Evolutionary conservation across 2,329 filamentous ascomycete species (phyloP).

Genomic region (Chalaropsis ovoidea): DNA sequence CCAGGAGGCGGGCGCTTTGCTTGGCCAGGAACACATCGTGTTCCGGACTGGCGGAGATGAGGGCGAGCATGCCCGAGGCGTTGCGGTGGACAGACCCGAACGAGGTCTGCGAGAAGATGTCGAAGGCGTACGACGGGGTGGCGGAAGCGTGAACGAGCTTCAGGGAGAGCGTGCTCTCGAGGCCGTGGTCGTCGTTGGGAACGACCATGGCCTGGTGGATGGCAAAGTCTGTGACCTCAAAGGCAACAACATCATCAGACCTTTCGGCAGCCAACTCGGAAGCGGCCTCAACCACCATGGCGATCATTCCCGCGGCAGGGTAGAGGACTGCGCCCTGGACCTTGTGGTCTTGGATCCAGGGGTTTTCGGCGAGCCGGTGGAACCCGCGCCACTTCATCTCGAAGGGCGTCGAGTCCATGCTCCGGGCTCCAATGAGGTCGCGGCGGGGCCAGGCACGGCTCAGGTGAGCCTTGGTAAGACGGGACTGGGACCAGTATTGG

Average conservation of each 20-base stretch:
- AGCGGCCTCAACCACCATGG: conserved; percentile 42
- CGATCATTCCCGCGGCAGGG: conserved; percentile 42
- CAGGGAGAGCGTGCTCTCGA: conserved; percentile 42
- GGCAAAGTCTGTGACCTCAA: conserved; percentile 38
- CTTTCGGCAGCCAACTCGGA: conserved; percentile 33
- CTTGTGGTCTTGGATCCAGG: conserved; percentile 45
- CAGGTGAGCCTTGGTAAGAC: conserved; percentile 37
- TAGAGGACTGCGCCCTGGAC: conserved; percentile 43
- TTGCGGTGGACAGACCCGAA: conserved; percentile 32
- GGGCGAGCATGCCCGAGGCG: conserved; percentile 31
- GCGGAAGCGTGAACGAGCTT: conserved; percentile 29
- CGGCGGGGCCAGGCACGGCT: conserved; percentile 39
- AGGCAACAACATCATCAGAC: conserved; percentile 26
- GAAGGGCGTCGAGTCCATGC: conserved; percentile 37
- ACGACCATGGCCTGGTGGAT: conserved; percentile 45
- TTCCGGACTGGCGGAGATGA: conserved; percentile 18
- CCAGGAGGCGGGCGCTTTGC: conserved; percentile 8
- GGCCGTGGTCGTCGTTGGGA: conserved; percentile 37
- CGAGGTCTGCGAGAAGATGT: conserved; percentile 40
- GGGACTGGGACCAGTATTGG: conserved; percentile 45
- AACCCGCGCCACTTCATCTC: conserved; percentile 43
- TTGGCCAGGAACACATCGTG: conserved; percentile 5
- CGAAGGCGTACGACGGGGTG: conserved; percentile 33
- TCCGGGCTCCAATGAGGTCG: conserved; percentile 43
- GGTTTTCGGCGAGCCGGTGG: conserved; percentile 40